These are phyloP conservation scores for Paxillus ammoniavirescens DNA, from an alignment of 768 basidiomycete species.

Conservation along the genomic window DNA sequence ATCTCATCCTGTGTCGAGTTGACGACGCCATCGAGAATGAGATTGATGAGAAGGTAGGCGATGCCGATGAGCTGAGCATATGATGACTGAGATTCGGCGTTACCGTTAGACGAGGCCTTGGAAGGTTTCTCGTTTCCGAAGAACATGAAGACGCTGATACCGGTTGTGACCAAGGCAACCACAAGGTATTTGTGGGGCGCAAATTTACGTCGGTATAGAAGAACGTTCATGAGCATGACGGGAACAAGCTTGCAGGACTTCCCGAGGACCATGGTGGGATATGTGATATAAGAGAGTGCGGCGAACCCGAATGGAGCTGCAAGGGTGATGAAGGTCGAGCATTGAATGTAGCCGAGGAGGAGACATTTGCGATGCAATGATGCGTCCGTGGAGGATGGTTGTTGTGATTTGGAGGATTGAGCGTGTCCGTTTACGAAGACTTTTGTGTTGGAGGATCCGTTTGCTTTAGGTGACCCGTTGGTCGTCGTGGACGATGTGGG, in stretches of 20 bases:
- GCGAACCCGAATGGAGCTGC: constrained; percentile 97
- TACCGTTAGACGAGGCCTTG: constrained; percentile 36
- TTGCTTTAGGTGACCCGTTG: constrained; percentile 23
- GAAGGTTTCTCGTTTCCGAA: constrained; percentile 60
- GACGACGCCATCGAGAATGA: constrained; percentile 87
- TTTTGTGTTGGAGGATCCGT: constrained; percentile 33
- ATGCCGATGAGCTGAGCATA: constrained; percentile 70
- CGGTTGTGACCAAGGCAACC: constrained; percentile 86
- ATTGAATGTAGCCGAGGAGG: constrained; percentile 77
- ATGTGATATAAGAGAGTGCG: constrained; percentile 91
- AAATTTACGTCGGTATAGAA: constrained; percentile 91
- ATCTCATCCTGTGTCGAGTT: constrained; percentile 98
- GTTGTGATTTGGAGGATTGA: constrained; percentile 24
- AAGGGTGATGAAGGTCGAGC: constrained; percentile 81
- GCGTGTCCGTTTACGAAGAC: constrained; percentile 35
- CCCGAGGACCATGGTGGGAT: constrained; percentile 98
- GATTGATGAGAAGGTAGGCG: constrained; percentile 77
- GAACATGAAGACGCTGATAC: constrained; percentile 94
- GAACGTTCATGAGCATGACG: constrained; percentile 95
- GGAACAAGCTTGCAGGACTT: constrained; percentile 99
- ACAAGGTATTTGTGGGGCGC: constrained; percentile 95
- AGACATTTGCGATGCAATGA: constrained; percentile 44
- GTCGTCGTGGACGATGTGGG: constrained; percentile 22
- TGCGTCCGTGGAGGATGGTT: constrained; percentile 25
- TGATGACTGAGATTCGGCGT: constrained; percentile 30